Evolutionary conservation across 768 basidiomycete genomes (phyloP).

Genomic region (Asterophora lycoperdoides): DNA sequence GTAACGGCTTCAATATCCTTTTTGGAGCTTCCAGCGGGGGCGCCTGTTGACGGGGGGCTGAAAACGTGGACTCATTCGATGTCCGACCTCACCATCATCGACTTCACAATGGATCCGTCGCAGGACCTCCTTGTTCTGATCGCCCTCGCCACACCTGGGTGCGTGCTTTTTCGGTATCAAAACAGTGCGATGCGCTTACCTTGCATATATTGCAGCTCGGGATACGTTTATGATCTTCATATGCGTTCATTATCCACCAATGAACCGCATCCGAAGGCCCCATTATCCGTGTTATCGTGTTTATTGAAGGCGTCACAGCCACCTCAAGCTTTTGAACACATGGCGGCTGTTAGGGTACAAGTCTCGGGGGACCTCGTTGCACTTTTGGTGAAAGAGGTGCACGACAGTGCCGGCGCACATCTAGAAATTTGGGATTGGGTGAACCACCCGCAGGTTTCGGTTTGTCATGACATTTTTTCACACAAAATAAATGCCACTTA

Average conservation of each 20-base stretch:
- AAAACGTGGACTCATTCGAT: constrained; percentile 43
- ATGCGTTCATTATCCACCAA: constrained; percentile 49
- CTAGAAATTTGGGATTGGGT: constrained; percentile 53
- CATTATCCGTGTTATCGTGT: constrained; percentile 35
- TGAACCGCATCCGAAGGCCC: constrained; percentile 44
- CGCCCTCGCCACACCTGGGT: constrained; percentile 38
- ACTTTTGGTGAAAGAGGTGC: constrained; percentile 44
- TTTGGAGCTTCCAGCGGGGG: constrained; percentile 40
- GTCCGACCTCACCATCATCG: constrained; percentile 40
- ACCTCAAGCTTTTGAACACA: constrained; percentile 27
- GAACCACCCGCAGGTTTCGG: constrained; percentile 35
- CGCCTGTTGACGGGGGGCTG: constrained; percentile 20
- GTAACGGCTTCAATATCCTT: constrained; percentile 45
- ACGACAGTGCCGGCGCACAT: constrained; percentile 37
- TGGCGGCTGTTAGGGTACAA: constrained; percentile 42
- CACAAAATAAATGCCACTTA: background rate
- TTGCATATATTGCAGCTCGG: constrained; percentile 27
- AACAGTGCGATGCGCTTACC: constrained; percentile 2
- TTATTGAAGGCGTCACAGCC: constrained; percentile 28
- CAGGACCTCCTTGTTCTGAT: constrained; percentile 53
- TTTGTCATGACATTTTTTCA: constrained; percentile 21
- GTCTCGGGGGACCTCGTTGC: constrained; percentile 44
- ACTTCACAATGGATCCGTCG: constrained; percentile 55
- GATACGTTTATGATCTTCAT: constrained; percentile 45
- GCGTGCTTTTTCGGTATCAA: constrained; percentile 12